Conservation (phyloP, 140 eudicot genomes). For the Cichorium intybus region DNA sequence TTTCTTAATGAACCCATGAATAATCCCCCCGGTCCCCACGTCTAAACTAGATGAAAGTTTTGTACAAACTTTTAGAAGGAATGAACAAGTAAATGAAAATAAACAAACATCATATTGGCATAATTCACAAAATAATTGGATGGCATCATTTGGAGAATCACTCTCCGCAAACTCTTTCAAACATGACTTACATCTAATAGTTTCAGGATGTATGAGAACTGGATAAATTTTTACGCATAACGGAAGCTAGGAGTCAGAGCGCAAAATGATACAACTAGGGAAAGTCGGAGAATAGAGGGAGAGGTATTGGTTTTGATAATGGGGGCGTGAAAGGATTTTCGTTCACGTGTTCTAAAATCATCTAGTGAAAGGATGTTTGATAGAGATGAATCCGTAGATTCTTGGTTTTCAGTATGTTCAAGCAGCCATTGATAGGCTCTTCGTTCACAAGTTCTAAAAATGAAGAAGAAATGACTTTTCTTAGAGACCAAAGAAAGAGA, state of each 20-base stretch:
- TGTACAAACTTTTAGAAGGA: conserved; percentile 46
- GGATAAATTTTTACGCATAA: conserved; percentile 46
- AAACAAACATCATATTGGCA: conserved; percentile 30
- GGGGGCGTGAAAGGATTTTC: conserved; percentile 54
- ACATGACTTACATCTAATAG: conserved; percentile 46
- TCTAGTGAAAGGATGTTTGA: too few relatives aligned
- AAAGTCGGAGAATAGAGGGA: conserved; percentile 31
- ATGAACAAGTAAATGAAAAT: conserved; percentile 43
- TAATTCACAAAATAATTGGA: conserved; percentile 32
- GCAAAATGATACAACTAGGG: conserved; percentile 53
- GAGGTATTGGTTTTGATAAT: conserved; percentile 41
- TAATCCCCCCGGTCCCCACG: conserved; percentile 41
- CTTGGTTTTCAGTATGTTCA: too few relatives aligned
- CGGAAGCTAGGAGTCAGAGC: conserved; percentile 52
- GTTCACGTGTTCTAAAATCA: too few relatives aligned
- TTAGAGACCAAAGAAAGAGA: too few relatives aligned
- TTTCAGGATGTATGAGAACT: conserved; percentile 22
- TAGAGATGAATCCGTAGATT: too few relatives aligned
- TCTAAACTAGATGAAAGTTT: conserved; percentile 22
- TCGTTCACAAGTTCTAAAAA: too few relatives aligned
- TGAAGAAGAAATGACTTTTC: too few relatives aligned
- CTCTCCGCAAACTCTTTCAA: conserved; percentile 48
- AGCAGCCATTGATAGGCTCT: too few relatives aligned
- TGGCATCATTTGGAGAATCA: conserved; percentile 45
- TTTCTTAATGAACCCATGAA: conserved; percentile 45